phyloP scores from a whole-genome alignment of 2,329 filamentous ascomycete genomes.

The Aspergillus aculeatus region DNA sequence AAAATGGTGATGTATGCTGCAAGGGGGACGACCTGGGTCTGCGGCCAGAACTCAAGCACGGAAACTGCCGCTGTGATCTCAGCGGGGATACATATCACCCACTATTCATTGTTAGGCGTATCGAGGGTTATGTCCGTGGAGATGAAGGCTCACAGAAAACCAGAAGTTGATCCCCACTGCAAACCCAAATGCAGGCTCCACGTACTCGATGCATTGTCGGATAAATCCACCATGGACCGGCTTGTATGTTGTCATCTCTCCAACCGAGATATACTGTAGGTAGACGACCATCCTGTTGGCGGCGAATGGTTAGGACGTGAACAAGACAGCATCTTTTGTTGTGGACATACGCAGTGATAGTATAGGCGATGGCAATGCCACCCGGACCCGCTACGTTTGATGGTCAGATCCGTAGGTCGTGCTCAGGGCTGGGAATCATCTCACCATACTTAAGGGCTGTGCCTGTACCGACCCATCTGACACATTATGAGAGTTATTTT shows the following conservation, averaged over 20 bases:
- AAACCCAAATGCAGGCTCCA: constrained; percentile 35
- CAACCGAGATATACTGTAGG: constrained; percentile 33
- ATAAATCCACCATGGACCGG: constrained; percentile 37
- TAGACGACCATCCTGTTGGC: constrained; percentile 31
- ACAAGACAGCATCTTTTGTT: neutral
- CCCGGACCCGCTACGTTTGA: constrained; percentile 29
- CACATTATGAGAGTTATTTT: neutral
- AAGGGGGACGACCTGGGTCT: constrained; percentile 24
- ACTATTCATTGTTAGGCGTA: neutral
- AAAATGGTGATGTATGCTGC: constrained; percentile 38
- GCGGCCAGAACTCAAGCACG: constrained; percentile 35
- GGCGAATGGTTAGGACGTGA: neutral
- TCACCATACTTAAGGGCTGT: constrained; percentile 34
- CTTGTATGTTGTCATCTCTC: constrained; percentile 31
- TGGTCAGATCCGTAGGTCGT: neutral
- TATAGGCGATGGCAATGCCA: constrained; percentile 35
- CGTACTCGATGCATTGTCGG: constrained; percentile 28
- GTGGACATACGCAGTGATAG: constrained; percentile 27
- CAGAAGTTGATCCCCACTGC: constrained; percentile 37
- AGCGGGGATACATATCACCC: constrained; percentile 21
- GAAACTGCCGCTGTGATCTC: constrained; percentile 37
- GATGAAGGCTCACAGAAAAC: constrained; percentile 31
- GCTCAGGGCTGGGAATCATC: neutral
- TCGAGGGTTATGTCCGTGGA: neutral
- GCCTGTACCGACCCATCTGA: constrained; percentile 36